These are phyloP conservation scores for Coriaria nepalensis DNA, from an alignment of 306 rosid genomes.

Conservation along the genomic window DNA sequence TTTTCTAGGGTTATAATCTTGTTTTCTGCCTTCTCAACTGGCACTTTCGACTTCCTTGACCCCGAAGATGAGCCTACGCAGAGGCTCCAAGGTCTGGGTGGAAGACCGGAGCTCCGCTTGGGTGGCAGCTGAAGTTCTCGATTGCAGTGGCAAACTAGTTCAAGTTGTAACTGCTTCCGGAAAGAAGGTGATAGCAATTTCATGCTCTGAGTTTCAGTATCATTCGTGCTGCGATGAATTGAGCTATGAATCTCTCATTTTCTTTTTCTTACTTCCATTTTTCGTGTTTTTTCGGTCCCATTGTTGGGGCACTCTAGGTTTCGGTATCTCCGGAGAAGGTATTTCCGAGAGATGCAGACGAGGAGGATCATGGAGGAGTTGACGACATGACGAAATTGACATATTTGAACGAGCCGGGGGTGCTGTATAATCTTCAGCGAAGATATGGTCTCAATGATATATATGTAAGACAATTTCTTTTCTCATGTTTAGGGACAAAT, in stretches of 20 bases:
- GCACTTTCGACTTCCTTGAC: slow-evolving; percentile 3
- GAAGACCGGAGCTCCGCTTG: slow-evolving; percentile 59
- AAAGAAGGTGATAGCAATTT: slow-evolving; percentile 45
- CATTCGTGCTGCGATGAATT: background rate
- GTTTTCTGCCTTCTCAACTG: background rate
- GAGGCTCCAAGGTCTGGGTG: slow-evolving; percentile 87
- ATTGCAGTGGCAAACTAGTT: slow-evolving; percentile 27
- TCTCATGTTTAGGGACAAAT: too few relatives aligned
- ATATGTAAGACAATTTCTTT: slow-evolving; percentile 38
- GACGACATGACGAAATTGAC: slow-evolving; percentile 89
- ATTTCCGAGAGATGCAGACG: slow-evolving; percentile 73
- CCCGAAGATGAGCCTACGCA: slow-evolving; percentile 45
- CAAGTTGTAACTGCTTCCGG: slow-evolving; percentile 39
- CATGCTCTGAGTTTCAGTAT: background rate
- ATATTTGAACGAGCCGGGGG: slow-evolving; percentile 94
- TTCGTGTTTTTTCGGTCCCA: background rate
- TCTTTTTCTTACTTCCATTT: background rate
- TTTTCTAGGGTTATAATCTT: slow-evolving; percentile 11
- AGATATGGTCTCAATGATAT: slow-evolving; percentile 93
- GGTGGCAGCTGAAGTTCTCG: slow-evolving; percentile 61
- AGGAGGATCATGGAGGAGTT: slow-evolving; percentile 89
- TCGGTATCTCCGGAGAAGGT: slow-evolving; percentile 38
- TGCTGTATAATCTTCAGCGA: slow-evolving; percentile 73
- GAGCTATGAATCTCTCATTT: background rate
- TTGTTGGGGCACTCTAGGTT: slow-evolving; percentile 29